Base-by-base conservation (phyloP, 352 stramenopile species). In the Pythium guiyangense region DNA sequence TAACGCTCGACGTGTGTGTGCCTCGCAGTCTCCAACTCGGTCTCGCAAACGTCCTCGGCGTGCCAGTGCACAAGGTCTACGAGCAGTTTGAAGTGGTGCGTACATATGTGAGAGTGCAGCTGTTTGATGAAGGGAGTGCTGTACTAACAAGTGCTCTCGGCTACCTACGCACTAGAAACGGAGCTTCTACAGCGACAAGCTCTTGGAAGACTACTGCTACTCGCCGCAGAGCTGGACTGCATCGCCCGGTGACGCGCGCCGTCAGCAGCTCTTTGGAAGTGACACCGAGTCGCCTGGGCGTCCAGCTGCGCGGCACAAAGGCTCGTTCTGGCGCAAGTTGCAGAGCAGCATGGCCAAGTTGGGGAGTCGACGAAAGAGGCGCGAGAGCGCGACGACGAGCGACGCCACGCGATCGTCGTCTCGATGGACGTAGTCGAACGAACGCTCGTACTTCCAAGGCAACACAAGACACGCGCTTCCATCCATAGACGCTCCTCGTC, bases 201-300 rank as follows among this genome's bases (percentile, higher is more conserved):
- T 94, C 9, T 54, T 90, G 18, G 83, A 92, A 59, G 73, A 94
- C 46, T 86, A 90, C 27, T 92, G 83, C 54, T 91, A 88, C 49
- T 92, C 83, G 0, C 85, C 85, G 3, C 79, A 92, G 47, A 94
- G 85, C 59, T 94, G 85, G 85, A 88, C 85, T 3, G 80, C 82
- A 15, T 90, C 83, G 9, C 80, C 81, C 29, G 82, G 82, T 10
- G 74, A 88, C 48, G 63, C 66, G 31, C 77, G 84, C 10, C 81
- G 81, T 0, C 77, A 89, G 55, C 79, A 90, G 53, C 61, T 83
- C 34, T 89, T 94, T 62, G 79, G 79, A 9, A 88, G 73, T 17
- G 71, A 76, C 17, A 72, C 54, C 27, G 73, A 86, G 51, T 87
- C 77, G 50, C 76, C 79, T 8, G 66, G 70, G 12, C 66, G 62